Percentiles rank a stretch among this genome's conserved stretches.
Conservation (phyloP, 2,329 filamentous ascomycete species). For the Cyphellophora attinorum region DNA sequence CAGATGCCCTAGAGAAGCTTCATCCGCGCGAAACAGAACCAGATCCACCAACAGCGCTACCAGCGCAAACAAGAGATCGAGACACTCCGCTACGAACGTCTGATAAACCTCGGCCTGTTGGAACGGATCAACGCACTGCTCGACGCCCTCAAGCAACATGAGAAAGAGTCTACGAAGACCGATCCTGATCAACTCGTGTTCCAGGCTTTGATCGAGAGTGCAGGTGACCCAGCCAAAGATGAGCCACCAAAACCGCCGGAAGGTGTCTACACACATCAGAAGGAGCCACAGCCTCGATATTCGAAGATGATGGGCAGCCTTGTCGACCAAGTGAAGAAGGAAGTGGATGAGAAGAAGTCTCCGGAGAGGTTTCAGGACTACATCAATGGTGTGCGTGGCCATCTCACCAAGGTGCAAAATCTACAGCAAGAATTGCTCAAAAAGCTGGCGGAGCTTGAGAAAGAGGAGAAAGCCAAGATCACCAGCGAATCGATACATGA, state of each 20-base stretch:
- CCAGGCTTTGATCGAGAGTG: conserved; percentile 75
- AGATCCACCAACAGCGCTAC: conserved; percentile 85
- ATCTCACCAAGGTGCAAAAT: conserved; percentile 66
- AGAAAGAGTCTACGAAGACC: conserved; percentile 52
- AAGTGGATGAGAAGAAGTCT: conserved; percentile 66
- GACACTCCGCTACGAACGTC: conserved; percentile 78
- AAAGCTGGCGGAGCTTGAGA: conserved; percentile 74
- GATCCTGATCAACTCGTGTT: conserved; percentile 78
- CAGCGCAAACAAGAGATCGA: conserved; percentile 83
- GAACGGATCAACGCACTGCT: conserved; percentile 74
- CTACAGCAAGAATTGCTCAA: conserved; percentile 60
- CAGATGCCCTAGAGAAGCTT: too few species aligned
- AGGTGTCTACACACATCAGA: conserved; percentile 66
- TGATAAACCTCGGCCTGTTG: conserved; percentile 86
- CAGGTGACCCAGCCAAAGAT: conserved; percentile 60
- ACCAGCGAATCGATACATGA: conserved; percentile 84
- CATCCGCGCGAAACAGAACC: conserved; percentile 93
- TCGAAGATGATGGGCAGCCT: conserved; percentile 98
- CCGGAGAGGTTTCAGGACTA: conserved; percentile 64
- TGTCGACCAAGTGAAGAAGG: conserved; percentile 84
- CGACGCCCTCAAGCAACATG: conserved; percentile 62
- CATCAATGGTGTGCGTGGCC: conserved; percentile 65
- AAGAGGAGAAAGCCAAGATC: conserved; percentile 78
- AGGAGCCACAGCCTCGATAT: conserved; percentile 65
- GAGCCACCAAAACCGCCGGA: conserved; percentile 67